Base-by-base conservation (phyloP, 257 asterid genomes). In the Jacaranda copaia region DNA sequence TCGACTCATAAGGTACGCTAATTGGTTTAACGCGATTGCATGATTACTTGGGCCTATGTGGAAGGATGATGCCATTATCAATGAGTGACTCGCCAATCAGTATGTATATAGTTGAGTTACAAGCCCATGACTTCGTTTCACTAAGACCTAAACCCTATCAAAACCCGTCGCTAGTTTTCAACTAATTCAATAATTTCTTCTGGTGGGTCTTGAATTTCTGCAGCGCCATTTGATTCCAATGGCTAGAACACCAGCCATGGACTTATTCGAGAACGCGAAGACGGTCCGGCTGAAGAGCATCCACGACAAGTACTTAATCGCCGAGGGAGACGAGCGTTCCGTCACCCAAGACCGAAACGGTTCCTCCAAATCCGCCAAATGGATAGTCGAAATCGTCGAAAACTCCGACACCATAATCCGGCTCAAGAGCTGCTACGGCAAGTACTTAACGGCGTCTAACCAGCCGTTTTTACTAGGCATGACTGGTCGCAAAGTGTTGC, bases 401-500 rank as follows among this genome's bases (percentile, higher is more conserved):
- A 72, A 57, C 70, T 72, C 84, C 78, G 84, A 79, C 75, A 70
- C 81, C 36, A 73, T 78, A 0, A 81, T 92, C 86, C 90, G 96
- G 1, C 89, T 92, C 66, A 82, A 81, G 80, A 87, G 94, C 84
- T 86, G 90, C 78, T 86, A 87, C 79, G 86, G 86, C 61, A 90
- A 87, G 87, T 92, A 88, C 84, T 66, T 92, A 0, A 92, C 96
- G 19, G 96, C 97, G 63, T 84, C 97, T 0, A 88, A 90, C 40
- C 87, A 75, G 51, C 84, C 93, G 20, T 92, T 85, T 45, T 88
- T 92, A 2, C 85, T 96, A 8, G 97, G 98, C 9, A 84, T 89
- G 96, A 93, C 99, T 1, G 98, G 98, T 5, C 83, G 85, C 20
- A 91, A 91, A 52, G 99, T 88, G 49, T 57, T 77, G 16, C 99